Conservation (phyloP, 2,329 filamentous ascomycete genomes). For the Diaporthe capsici region DNA sequence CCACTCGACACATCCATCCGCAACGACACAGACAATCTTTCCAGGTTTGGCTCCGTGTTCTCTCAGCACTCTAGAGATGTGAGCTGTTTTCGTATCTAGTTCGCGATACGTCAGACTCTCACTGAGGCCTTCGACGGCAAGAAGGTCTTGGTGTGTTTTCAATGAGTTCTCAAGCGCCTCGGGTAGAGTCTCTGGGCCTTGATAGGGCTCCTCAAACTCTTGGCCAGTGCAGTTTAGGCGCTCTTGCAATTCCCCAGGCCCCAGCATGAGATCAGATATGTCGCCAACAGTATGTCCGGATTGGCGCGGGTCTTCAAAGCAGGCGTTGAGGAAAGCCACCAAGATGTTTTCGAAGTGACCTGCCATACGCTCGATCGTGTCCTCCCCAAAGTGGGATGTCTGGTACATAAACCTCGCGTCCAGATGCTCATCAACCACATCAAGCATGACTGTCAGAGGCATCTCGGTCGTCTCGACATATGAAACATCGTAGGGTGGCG, state of each 20-base stretch:
- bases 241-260: not conserved
- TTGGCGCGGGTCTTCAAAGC: not conserved
- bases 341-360: not conserved
- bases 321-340: not conserved
- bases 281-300: not conserved
- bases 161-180: not conserved
- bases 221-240: not conserved
- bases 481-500: not conserved
- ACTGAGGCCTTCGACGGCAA: not conserved
- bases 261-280: not conserved
- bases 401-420: not conserved
- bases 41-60: not conserved
- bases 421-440: not conserved
- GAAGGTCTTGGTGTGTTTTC: not conserved
- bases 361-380: not conserved
- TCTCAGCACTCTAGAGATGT: not conserved
- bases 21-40: not conserved
- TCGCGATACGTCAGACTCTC: not conserved
- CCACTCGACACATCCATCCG: constrained; percentile 2
- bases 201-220: not conserved
- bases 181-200: not conserved
- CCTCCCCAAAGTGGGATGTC: not conserved
- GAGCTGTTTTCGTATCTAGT: not conserved
- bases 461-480: constrained; percentile 4
- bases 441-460: constrained; percentile 13